phyloP scores from a whole-genome alignment of 495 filamentous ascomycete species.

The Penicillium daleae region DNA sequence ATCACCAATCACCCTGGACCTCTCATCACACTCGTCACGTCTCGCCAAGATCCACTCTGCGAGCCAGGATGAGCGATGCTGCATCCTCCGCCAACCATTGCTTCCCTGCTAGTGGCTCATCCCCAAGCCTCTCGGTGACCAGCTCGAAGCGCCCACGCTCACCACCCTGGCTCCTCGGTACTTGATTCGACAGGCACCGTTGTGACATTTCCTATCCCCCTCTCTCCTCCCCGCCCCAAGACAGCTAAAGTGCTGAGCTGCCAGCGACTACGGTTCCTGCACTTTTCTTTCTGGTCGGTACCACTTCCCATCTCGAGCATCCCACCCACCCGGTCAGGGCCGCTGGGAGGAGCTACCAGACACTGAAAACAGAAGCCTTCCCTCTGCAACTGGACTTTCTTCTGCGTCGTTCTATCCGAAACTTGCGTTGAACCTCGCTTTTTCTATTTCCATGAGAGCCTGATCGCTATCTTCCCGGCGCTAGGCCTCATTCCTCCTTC shows the following conservation, averaged over 20 bases:
- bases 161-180: slow-evolving; percentile 10
- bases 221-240: not conserved
- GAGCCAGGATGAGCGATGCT: slow-evolving; percentile 17
- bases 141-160: slow-evolving; percentile 32
- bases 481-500: slow-evolving; percentile 11
- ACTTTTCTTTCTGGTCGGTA: slow-evolving; percentile 2
- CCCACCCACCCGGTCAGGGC: slow-evolving; percentile 18
- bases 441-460: slow-evolving; percentile 24
- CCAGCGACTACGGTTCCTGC: slow-evolving; percentile 5
- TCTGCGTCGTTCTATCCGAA: slow-evolving; percentile 6
- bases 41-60: slow-evolving; percentile 18
- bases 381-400: slow-evolving; percentile 11
- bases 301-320: slow-evolving; percentile 21
- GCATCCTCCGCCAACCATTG: slow-evolving; percentile 17
- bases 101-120: not conserved
- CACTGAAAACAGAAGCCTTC: slow-evolving; percentile 39
- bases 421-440: not conserved
- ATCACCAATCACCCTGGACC: slow-evolving; percentile 34
- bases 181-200: slow-evolving; percentile 28
- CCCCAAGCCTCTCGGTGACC: slow-evolving; percentile 25
- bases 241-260: slow-evolving; percentile 13
- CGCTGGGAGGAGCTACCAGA: slow-evolving; percentile 6
- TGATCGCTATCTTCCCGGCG: slow-evolving; percentile 22
- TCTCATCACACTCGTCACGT: slow-evolving; percentile 34
- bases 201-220: slow-evolving; percentile 6